phyloP scores from a whole-genome alignment of 2,329 filamentous ascomycete genomes.

The Aspergillus sp. region DNA sequence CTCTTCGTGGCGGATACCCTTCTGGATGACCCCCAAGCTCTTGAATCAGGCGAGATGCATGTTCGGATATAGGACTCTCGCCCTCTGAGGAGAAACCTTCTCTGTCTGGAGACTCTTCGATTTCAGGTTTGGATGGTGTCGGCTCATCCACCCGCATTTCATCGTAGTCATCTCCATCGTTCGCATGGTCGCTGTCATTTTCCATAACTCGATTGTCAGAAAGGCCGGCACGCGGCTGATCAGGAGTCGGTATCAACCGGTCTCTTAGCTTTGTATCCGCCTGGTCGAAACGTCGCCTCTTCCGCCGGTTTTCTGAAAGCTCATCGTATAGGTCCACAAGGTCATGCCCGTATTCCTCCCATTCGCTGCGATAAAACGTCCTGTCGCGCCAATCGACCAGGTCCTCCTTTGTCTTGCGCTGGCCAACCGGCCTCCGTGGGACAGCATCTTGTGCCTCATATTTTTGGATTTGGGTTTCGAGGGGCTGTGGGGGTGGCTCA shows the following conservation, averaged over 20 bases:
- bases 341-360: slow-evolving; percentile 50
- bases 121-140: background rate
- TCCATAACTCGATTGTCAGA: no score
- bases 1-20: background rate
- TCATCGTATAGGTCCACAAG: slow-evolving; percentile 32
- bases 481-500: slow-evolving; percentile 20
- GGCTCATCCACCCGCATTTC: background rate
- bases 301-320: slow-evolving; percentile 32
- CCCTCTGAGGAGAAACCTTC: background rate
- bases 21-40: background rate
- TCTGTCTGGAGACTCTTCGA: background rate
- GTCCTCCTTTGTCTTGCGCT: slow-evolving; percentile 40
- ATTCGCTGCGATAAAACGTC: slow-evolving; percentile 50
- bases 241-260: background rate
- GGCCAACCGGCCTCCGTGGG: slow-evolving; percentile 24
- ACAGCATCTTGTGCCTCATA: slow-evolving; percentile 16
- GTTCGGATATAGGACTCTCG: background rate
- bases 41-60: background rate
- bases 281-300: slow-evolving; percentile 31
- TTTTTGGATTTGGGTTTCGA: slow-evolving; percentile 27
- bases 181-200: background rate
- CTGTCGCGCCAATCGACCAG: slow-evolving; percentile 52
- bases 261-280: background rate
- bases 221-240: background rate
- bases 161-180: background rate